phyloP scores from a whole-genome alignment of 495 filamentous ascomycete genomes.

The Terfezia claveryi region DNA sequence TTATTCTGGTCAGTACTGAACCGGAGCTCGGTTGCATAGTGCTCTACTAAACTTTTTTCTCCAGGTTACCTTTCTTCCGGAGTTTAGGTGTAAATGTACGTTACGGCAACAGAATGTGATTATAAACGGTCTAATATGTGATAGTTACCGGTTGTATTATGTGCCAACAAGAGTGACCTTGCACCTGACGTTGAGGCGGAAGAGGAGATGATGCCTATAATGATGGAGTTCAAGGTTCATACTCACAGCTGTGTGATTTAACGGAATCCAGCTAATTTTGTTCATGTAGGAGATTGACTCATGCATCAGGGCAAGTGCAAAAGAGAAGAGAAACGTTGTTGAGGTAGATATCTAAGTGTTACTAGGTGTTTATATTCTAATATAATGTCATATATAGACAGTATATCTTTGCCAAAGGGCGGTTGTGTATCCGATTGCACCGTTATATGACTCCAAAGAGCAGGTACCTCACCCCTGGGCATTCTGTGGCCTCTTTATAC shows the following conservation, averaged over 20 bases:
- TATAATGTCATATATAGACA: constrained; percentile 1
- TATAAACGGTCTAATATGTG: background rate
- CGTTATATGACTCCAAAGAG: constrained; percentile 90
- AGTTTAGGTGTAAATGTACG: constrained; percentile 87
- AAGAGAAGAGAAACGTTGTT: constrained; percentile 86
- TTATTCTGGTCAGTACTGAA: constrained; percentile 58
- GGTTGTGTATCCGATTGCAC: constrained; percentile 93
- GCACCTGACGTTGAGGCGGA: constrained; percentile 52
- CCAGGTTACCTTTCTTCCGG: constrained; percentile 55
- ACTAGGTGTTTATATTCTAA: background rate
- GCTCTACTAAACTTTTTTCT: background rate
- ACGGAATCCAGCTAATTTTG: background rate
- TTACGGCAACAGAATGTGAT: background rate
- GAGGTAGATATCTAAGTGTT: constrained; percentile 31
- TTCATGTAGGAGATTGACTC: constrained; percentile 58
- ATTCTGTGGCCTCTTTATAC: background rate
- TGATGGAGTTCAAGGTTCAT: constrained; percentile 70
- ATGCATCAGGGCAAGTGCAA: constrained; percentile 83
- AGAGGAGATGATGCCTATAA: constrained; percentile 95
- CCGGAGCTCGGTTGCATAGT: background rate
- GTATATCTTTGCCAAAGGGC: constrained; percentile 97
- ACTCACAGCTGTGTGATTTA: background rate
- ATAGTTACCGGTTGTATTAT: constrained; percentile 57
- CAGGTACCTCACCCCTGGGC: constrained; percentile 8
- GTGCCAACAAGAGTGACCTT: constrained; percentile 89